Base-by-base conservation (phyloP, 192 early-diverging fungal species). In the Jimgerdemannia flammicorona region DNA sequence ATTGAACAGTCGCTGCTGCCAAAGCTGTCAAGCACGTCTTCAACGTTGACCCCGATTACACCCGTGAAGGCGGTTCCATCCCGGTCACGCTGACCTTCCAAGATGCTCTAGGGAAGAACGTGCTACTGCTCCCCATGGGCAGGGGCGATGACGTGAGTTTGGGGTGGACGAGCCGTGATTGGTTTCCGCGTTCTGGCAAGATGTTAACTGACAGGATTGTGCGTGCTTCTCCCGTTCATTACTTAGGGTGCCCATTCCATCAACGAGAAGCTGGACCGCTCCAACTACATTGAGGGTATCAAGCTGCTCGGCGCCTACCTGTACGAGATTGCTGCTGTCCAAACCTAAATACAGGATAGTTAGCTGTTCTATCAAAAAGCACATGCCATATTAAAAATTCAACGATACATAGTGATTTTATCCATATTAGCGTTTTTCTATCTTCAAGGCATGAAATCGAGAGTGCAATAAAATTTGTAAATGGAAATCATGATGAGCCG, bases 71-170 rank as follows among this genome's bases (percentile, higher is more conserved):
- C 72, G 98, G 98, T 6, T 95, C 93, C 42, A 99, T 99, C 78
- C 98, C 98, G 40, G 97, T 99, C 14, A 99, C 98, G 8, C 87
- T 99, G 72, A 96, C 95, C 4, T 99, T 99, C 89, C 95, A 99
- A 88, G 96, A 99, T 78, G 93, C 94, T 54, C 85, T 99, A 20
- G 83, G 93, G 71, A 93, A 92, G 86, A 95, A 91, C 78, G 94
- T 97, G 29, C 83, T 99, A 70, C 88, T 99, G 77, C 86, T 99
- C 77, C 97, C 97, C 43, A 97, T 99, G 96, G 97, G 96, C 70
- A 88, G 93, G 29, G 84, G 89, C 76, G 95, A 96, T 83, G 96
- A 96, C 73, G 84, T 83, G 81, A 76, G 81, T 72, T 59, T 29
- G 29, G 29, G 29, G 29, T 29, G 29, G 29, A 29, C 29, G 29